Evolutionary conservation across 345 rosid genomes (phyloP), one percentile per base, ranked within the genome.

Genomic region (Syzygium jambos): DNA sequence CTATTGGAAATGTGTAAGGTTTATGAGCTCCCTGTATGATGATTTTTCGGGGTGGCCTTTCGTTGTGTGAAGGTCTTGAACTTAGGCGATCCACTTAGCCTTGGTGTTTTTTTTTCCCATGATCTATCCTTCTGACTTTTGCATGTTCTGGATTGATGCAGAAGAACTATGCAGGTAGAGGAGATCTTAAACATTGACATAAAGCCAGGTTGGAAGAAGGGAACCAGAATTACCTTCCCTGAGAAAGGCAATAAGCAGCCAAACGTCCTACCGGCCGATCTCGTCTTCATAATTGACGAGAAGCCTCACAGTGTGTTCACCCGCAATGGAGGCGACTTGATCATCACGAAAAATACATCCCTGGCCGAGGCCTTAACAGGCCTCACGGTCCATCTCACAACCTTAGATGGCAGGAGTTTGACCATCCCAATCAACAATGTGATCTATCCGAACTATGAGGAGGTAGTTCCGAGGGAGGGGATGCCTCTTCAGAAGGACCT

Each of bases 161-260:
- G 98, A 93, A 94, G 91, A 84, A 91, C 98, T 22, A n/a, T 91
- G 89, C 92, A 93, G 0, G 95, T 92, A 41, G 97, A 97, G 91
- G 98, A 96, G 89, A 94, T 96, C 52, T 88, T 94, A 65, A 93
- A 95, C 4, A 92, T 97, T 46, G 92, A 91, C n/a, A 93, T 97
- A 90, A 95, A 94, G 90, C 97, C 98, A 0, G 99, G 98, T 8
- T 96, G 98, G 98, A 96, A 95, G 88, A 92, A 93, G 89, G 98
- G 98, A 86, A 95, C 98, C 22, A 96, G 94, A 90, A 92, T 97
- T 57, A 96, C 98, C 16, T 96, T 96, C 93, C 95, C 95, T 0
- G 96, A 96, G 94, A 97, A 95, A 90, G 99, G 98, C 19, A 93
- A 97, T 41, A 96, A 96, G 91, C 96, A 94, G 38, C 94, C 93